Evolutionary conservation across 495 filamentous ascomycete genomes (phyloP).

Genomic region (Melanomma pulvis-pyrius): DNA sequence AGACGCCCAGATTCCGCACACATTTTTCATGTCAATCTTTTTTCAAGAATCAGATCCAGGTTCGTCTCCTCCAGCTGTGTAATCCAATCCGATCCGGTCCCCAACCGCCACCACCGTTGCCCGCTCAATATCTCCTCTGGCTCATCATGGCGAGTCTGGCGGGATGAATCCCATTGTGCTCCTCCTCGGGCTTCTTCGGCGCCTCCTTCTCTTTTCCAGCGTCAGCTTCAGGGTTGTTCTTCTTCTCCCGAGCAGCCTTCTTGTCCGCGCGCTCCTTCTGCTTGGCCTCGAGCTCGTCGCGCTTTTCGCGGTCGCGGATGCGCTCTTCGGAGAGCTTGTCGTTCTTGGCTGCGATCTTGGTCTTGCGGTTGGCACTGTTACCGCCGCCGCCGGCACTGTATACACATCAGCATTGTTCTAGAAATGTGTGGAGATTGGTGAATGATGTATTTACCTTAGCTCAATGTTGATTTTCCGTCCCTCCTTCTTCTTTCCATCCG

Average conservation of each 20-base stretch:
- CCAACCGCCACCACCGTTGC: no score
- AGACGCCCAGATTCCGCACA: not conserved
- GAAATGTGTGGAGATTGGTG: not conserved
- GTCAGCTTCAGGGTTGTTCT: conserved; percentile 19
- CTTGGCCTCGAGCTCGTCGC: conserved; percentile 38
- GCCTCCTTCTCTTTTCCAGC: conserved; percentile 6
- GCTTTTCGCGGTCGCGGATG: conserved; percentile 31
- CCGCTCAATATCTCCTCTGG: conserved; percentile 10
- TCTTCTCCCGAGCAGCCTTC: conserved; percentile 25
- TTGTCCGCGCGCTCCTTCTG: conserved; percentile 28
- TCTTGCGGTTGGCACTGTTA: conserved; percentile 68
- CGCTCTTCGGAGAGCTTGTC: conserved; percentile 63
- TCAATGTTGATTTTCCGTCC: conserved; percentile 86
- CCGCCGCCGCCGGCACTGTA: conserved; percentile 74
- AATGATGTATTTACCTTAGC: conserved; percentile 54
- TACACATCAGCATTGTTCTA: not conserved
- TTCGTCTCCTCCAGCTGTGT: not conserved
- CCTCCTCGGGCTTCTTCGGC: conserved; percentile 1
- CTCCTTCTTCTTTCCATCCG: conserved; percentile 60
- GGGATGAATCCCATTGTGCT: conserved; percentile 42
- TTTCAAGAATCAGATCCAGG: not conserved
- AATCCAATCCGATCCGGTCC: no score
- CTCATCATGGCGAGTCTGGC: conserved; percentile 40
- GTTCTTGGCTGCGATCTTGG: conserved; percentile 85
- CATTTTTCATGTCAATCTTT: not conserved